Conservation (phyloP, 73 alveolate species). For the Paramecium primaurelia region DNA sequence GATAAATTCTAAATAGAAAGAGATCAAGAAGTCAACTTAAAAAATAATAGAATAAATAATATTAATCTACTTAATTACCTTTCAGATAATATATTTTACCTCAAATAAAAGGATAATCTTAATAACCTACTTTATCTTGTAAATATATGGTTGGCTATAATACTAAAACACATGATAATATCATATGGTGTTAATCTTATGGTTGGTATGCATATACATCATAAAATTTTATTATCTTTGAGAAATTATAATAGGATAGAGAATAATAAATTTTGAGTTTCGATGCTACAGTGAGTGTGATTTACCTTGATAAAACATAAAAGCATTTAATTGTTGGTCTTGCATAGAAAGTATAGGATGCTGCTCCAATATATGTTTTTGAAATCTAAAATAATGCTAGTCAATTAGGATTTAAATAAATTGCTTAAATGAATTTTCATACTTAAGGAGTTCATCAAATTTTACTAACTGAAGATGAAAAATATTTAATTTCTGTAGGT, state of each 20-base stretch:
- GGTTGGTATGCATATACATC: constrained; percentile 61
- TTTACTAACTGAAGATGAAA: constrained; percentile 21
- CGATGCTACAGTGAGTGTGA: constrained; percentile 20
- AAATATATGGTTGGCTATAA: constrained; percentile 37
- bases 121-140: neutral
- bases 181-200: constrained; percentile 45
- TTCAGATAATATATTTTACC: neutral
- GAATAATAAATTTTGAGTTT: constrained; percentile 21
- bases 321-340: constrained; percentile 41
- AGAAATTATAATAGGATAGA: constrained; percentile 11
- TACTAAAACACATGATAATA: constrained; percentile 55
- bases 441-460: constrained; percentile 55
- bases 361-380: constrained; percentile 45
- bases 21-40: neutral
- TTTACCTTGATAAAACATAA: constrained; percentile 16
- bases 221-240: constrained; percentile 8
- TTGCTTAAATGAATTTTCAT: constrained; percentile 35
- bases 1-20: neutral
- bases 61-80: neutral
- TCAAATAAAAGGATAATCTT: neutral
- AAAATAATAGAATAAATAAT: neutral
- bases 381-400: constrained; percentile 14
- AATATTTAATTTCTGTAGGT: constrained; percentile 46
- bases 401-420: neutral
- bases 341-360: constrained; percentile 36